Base-by-base conservation (phyloP, 306 rosid genomes). In the Spatholobus suberectus region DNA sequence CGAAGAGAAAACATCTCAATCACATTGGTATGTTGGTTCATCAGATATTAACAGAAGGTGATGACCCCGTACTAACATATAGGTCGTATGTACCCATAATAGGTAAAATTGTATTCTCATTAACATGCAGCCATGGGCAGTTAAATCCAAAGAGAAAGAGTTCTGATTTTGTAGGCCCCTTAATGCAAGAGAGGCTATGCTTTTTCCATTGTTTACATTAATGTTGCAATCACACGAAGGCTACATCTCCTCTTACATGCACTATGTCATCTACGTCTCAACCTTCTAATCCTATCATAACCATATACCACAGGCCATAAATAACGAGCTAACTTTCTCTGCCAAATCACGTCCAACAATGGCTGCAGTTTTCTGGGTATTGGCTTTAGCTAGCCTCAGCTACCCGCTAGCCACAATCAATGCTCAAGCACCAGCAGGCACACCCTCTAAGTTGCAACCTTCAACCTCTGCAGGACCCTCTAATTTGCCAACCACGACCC, bases 191-290 rank as follows among this genome's bases (percentile, higher is more conserved):
- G 17, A 69, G 18, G 59, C 38, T 29, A 37, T 26, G 57, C 3
- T 8, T 81, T 63, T 47, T 72, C n/a, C 37, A n/a, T 69, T 47
- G 4, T 5, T 46, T 24, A 66, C 29, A 62, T 70, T 41, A 69
- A 86, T 46, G 88, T 84, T 58, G 9, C 84, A 58, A 74, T 84
- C 90, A 41, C 24, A 51, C 49, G 92, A 93, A 76, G 40, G 80
- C 70, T 61, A 70, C 85, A 21, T 77, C 69, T 80, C 81, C 77
- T 77, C 85, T 87, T 84, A 51, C 76, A 59, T 84, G 77, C 72
- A 49, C 63, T 21, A 9, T 40, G 54, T 37, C 35, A 40, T 40
- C 34, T 69, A 69, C 80, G 43, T 76, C 81, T 84, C 86, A 77
- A 76, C 90, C 79, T 77, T 49, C 52, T 14, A 87, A 38, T 5